These are phyloP conservation scores for Aphanomyces stellatus DNA, from an alignment of 352 stramenopile species.

Conservation along the genomic window DNA sequence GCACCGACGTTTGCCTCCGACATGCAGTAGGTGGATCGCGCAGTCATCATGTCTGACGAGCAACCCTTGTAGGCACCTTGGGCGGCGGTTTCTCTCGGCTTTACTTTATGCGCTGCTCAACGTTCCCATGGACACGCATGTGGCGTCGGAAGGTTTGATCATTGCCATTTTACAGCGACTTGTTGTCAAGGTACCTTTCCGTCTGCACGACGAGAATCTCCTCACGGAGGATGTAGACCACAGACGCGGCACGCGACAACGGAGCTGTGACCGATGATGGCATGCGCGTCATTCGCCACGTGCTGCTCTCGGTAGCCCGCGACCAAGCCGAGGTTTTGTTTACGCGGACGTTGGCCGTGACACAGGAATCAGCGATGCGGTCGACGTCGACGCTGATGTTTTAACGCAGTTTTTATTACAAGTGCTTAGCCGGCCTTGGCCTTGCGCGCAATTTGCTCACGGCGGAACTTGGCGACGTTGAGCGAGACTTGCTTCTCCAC, in stretches of 20 bases:
- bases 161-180: background rate
- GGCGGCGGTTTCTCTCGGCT: background rate
- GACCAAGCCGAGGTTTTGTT: background rate
- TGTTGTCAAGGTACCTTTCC: background rate
- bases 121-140: background rate
- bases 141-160: background rate
- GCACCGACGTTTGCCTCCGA: background rate
- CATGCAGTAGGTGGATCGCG: background rate
- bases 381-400: background rate
- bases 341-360: background rate
- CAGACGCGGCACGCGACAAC: background rate
- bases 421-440: conserved; percentile 19
- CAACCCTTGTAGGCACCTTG: background rate
- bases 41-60: background rate
- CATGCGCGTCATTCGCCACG: background rate
- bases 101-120: background rate
- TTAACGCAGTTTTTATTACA: background rate
- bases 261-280: background rate
- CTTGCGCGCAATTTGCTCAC: background rate
- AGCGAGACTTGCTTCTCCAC: conserved; percentile 48
- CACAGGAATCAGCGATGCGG: background rate
- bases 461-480: conserved; percentile 54
- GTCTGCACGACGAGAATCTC: background rate
- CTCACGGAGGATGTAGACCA: background rate
- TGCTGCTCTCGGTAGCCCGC: background rate